Evolutionary conservation across 2,329 filamentous ascomycete genomes (phyloP).

Genomic region (Teratosphaeria epicoccoides): DNA sequence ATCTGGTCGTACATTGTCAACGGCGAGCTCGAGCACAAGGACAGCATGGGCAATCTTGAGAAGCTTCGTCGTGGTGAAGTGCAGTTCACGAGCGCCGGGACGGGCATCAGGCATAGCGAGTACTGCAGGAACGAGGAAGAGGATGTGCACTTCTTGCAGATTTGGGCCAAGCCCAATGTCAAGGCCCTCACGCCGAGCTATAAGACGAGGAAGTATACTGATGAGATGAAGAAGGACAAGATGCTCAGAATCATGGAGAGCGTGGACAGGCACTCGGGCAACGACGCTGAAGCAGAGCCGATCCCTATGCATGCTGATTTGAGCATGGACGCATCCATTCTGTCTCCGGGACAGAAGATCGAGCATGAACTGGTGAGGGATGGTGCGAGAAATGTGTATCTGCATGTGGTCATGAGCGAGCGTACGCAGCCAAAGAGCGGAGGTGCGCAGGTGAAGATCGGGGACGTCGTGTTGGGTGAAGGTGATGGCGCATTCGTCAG

Average conservation of each 20-base stretch:
- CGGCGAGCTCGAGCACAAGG: constrained; percentile 77
- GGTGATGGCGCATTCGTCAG: constrained; percentile 75
- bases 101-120: constrained; percentile 68
- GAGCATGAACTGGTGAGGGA: constrained; percentile 61
- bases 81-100: constrained; percentile 83
- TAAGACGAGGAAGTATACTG: constrained; percentile 61
- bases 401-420: constrained; percentile 65
- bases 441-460: constrained; percentile 58
- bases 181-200: constrained; percentile 62
- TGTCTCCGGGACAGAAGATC: constrained; percentile 55
- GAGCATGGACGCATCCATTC: constrained; percentile 68
- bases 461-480: constrained; percentile 59
- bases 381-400: constrained; percentile 59
- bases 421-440: constrained; percentile 50
- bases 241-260: constrained; percentile 70
- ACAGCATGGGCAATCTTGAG: constrained; percentile 62
- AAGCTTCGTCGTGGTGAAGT: constrained; percentile 74
- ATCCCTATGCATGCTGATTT: constrained; percentile 81
- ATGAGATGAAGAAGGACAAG: constrained; percentile 58
- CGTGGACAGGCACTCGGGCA: constrained; percentile 51
- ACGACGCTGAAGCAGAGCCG: constrained; percentile 56
- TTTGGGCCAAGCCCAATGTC: constrained; percentile 76
- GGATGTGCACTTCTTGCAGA: constrained; percentile 70
- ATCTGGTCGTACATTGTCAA: constrained; percentile 83
- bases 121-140: constrained; percentile 63